Conservation (phyloP, 768 basidiomycete genomes). For the Solioccasus polychromus region DNA sequence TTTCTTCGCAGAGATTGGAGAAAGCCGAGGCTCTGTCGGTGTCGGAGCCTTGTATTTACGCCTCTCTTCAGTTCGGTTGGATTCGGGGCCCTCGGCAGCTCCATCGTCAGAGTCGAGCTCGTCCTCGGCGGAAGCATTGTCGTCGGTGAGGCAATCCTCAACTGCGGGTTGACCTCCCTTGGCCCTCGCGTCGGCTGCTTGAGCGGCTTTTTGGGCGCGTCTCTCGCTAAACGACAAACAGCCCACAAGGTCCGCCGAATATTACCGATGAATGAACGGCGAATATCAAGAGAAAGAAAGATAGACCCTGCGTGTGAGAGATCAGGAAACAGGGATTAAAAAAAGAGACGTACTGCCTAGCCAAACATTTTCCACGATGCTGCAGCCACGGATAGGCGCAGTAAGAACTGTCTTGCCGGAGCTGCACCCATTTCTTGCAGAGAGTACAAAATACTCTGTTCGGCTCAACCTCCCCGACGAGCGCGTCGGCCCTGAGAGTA, state of each 20-base stretch:
- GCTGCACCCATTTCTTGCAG: conserved; percentile 81
- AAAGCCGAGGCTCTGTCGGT: conserved; percentile 17
- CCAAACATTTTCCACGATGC: conserved; percentile 72
- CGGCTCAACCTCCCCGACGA: conserved; percentile 69
- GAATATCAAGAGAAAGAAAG: conserved; percentile 1
- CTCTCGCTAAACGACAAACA: conserved; percentile 43
- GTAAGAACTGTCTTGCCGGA: conserved; percentile 73
- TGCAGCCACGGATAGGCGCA: conserved; percentile 83
- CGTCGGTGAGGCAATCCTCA: conserved; percentile 31
- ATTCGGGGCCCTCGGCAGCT: conserved; percentile 20
- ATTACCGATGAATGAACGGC: conserved; percentile 4
- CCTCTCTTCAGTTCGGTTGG: conserved; percentile 21
- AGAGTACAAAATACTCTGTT: conserved; percentile 71
- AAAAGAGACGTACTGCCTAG: conserved; percentile 54
- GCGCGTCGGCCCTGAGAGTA: conserved; percentile 59
- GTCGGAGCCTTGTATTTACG: conserved; percentile 23
- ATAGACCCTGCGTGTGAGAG: conserved; percentile 11
- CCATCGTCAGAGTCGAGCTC: conserved; percentile 39
- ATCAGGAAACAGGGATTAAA: neutral
- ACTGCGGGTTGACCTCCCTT: conserved; percentile 24
- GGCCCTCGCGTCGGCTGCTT: conserved; percentile 47
- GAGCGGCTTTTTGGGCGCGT: conserved; percentile 53
- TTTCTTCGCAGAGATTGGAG: conserved; percentile 25
- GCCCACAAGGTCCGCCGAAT: neutral
- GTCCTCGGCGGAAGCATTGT: conserved; percentile 31